A percentile compares a stretch with the other conserved stretches of the same genome.
These are phyloP conservation scores for Bathelium albidoporum DNA, from an alignment of 495 filamentous ascomycete genomes.

Conservation along the genomic window DNA sequence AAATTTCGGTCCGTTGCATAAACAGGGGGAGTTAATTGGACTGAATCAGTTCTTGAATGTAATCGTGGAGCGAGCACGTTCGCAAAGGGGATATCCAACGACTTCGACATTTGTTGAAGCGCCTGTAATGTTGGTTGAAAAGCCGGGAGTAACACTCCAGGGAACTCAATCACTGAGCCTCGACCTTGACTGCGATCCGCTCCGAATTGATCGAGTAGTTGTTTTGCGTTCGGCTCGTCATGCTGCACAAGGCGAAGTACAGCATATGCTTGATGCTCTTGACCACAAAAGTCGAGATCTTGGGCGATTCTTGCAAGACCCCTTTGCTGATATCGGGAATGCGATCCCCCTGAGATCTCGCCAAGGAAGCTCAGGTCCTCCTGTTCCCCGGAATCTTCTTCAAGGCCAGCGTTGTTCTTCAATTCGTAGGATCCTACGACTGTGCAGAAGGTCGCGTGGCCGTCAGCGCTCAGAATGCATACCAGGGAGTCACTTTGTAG, in stretches of 20 bases:
- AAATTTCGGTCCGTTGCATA: conserved; percentile 46
- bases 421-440: conserved; percentile 32
- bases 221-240: not conserved
- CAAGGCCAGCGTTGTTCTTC: not conserved
- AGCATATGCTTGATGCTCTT: not conserved
- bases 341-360: not conserved
- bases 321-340: not conserved
- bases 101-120: conserved; percentile 47
- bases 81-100: conserved; percentile 46
- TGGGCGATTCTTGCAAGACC: not conserved
- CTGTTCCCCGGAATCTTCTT: too few species aligned
- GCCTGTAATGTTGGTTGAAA: conserved; percentile 59
- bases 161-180: conserved; percentile 55
- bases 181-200: not conserved
- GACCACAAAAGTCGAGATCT: not conserved
- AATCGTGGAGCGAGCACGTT: conserved; percentile 43
- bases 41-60: not conserved
- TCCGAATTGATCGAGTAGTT: not conserved
- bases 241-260: not conserved
- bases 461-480: conserved; percentile 43
- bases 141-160: conserved; percentile 53
- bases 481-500: conserved; percentile 49
- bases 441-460: conserved; percentile 43
- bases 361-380: too few species aligned
- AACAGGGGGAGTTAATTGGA: conserved; percentile 38